Base-by-base conservation (phyloP, 2,329 filamentous ascomycete genomes). In the Trichoderma breve region DNA sequence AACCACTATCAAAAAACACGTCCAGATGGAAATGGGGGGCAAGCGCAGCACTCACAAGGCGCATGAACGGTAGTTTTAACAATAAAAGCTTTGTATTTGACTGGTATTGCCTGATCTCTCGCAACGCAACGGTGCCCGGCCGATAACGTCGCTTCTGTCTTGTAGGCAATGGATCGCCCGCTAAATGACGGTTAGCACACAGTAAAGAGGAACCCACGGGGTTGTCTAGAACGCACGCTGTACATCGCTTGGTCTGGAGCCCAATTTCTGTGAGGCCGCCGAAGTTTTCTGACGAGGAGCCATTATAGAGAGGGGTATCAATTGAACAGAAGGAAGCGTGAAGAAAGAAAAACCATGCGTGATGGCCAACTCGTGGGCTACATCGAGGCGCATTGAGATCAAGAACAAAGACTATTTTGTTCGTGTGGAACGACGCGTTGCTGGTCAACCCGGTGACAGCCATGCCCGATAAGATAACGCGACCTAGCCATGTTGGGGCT, bases 61-160 rank as follows among this genome's bases (percentile, higher is more conserved):
- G 89, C 76, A 93, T 88, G 82, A 96, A 95, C 15, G 93, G 93
- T 9, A 95, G 86, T 82, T 94, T 95, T 76, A 87, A 87, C 75
- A 98, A 88, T 64, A 98, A 85, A 34, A 98, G 89, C 78, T 98
- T 95, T 73, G 94, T 97, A 74, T 90, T 93, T 82, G 91, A 92
- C 84, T 98, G 96, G 82, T 97, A 97, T 78, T 89, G 90, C 81
- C 95, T 88, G 81, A 98, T 98, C 84, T 98, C 95, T 82, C 92
- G 92, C 70, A 98, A 87, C 69, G 96, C 95, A 76, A 93, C 87
- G 57, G 95, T 98, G 79, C 94, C 94, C 1, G 92, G 92, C 71
- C 85, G 88, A 79, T 93, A 94, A 75, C 92, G 88, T 74, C 87
- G 87, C 75, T 86, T 89, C 75, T 86, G 86, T 72, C 82, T 84